Evolutionary conservation across 495 filamentous ascomycete species (phyloP).

Genomic region (Podospora appendiculata): DNA sequence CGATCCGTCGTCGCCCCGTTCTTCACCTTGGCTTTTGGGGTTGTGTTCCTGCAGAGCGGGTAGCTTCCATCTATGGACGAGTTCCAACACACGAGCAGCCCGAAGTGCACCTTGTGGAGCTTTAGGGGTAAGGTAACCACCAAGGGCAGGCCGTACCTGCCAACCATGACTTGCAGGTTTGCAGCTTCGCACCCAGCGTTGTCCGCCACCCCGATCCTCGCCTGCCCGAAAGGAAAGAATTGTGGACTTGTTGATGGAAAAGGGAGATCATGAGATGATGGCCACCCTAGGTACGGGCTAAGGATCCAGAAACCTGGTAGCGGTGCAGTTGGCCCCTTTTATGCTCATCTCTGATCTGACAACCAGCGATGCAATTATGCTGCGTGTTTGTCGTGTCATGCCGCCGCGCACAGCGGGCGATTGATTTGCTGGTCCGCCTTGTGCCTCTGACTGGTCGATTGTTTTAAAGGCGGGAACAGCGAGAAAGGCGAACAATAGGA

Average conservation of each 20-base stretch:
- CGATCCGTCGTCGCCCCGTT: too few species aligned
- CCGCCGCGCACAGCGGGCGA: neutral
- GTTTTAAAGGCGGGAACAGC: constrained; percentile 6
- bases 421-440: neutral
- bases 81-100: too few species aligned
- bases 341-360: neutral
- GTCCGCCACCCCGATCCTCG: neutral
- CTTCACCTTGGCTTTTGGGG: too few species aligned
- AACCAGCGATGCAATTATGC: neutral
- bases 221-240: neutral
- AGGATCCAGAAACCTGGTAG: neutral
- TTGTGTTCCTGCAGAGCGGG: too few species aligned
- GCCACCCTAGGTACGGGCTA: neutral
- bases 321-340: neutral
- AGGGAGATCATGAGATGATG: neutral
- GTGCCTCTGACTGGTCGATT: constrained; percentile 2
- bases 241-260: neutral
- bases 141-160: too few species aligned
- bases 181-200: too few species aligned
- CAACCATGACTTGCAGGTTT: too few species aligned
- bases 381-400: neutral
- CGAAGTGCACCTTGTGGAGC: too few species aligned
- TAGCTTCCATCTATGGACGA: too few species aligned
- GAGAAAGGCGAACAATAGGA: constrained; percentile 15
- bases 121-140: too few species aligned